These are phyloP conservation scores for Fusarium sp. DNA, from an alignment of 2,329 filamentous ascomycete species.

Conservation along the genomic window DNA sequence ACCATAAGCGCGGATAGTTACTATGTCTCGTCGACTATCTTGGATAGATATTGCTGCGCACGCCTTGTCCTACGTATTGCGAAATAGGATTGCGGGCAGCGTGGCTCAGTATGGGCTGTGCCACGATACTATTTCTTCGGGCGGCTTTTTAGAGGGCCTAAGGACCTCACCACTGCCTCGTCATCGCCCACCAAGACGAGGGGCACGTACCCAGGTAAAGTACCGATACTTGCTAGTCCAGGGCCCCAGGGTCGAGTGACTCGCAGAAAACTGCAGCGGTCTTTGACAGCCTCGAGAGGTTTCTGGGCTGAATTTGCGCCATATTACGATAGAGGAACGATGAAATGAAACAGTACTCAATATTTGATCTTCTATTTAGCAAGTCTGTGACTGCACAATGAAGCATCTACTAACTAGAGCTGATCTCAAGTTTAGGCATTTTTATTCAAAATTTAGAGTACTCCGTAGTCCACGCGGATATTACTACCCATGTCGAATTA, in stretches of 20 bases:
- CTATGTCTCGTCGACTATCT: background rate
- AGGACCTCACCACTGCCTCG: conserved; percentile 48
- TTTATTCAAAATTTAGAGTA: background rate
- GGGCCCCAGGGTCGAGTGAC: conserved; percentile 28
- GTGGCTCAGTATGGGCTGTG: conserved; percentile 39
- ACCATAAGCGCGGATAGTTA: conserved; percentile 17
- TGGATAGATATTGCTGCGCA: conserved; percentile 15
- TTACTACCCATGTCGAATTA: conserved; percentile 2
- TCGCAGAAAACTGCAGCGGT: conserved; percentile 30
- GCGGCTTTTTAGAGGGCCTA: conserved; percentile 19
- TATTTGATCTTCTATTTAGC: background rate
- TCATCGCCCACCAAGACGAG: conserved; percentile 48
- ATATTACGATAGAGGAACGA: background rate
- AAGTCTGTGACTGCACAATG: background rate
- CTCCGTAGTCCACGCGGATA: background rate
- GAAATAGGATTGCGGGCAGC: conserved; percentile 21
- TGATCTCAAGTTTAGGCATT: background rate
- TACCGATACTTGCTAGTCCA: conserved; percentile 41
- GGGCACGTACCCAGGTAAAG: conserved; percentile 38
- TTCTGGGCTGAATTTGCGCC: background rate
- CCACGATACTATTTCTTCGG: conserved; percentile 34
- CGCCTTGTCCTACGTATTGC: background rate
- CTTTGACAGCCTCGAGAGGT: conserved; percentile 17
- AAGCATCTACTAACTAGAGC: background rate
- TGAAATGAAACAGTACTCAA: background rate